phyloP scores from a whole-genome alignment of 2,329 filamentous ascomycete species.

The Neonectria magnoliae region DNA sequence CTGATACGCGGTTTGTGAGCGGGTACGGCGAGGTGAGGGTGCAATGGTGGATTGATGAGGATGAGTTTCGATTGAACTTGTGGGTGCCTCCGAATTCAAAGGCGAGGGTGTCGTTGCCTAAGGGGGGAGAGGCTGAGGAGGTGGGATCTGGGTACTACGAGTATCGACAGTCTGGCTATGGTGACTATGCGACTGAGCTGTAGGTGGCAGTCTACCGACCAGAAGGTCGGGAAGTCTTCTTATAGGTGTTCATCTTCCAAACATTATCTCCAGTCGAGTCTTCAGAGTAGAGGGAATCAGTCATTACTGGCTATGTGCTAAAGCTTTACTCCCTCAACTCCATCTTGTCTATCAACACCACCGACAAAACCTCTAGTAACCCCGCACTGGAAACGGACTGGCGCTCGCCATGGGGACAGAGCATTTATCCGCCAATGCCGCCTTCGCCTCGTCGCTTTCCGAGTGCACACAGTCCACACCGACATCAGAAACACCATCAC shows the following conservation, averaged over 20 bases:
- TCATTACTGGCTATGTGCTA: background rate
- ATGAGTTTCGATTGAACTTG: constrained; percentile 9
- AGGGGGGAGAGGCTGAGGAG: constrained; percentile 7
- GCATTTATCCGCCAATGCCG: constrained; percentile 36
- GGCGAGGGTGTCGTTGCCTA: constrained; percentile 6
- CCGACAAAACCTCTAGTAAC: background rate
- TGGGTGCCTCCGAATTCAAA: constrained; percentile 17
- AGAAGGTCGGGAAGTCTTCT: background rate
- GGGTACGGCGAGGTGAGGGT: constrained; percentile 12
- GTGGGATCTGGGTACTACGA: constrained; percentile 19
- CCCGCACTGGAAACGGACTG: constrained; percentile 28
- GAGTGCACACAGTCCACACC: constrained; percentile 36
- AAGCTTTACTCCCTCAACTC: background rate
- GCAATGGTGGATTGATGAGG: constrained; percentile 10
- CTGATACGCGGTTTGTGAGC: constrained; percentile 12
- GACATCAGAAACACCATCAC: constrained; percentile 37
- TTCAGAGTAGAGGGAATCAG: too few species aligned
- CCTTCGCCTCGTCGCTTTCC: constrained; percentile 29
- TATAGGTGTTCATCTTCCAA: background rate
- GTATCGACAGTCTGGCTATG: constrained; percentile 11
- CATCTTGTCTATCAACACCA: background rate
- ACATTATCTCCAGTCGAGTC: too few species aligned
- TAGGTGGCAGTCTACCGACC: too few species aligned
- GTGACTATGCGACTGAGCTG: background rate
- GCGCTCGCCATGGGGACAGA: constrained; percentile 25